Evolutionary conservation across 345 rosid genomes (phyloP).

Genomic region (Heritiera fomes): DNA sequence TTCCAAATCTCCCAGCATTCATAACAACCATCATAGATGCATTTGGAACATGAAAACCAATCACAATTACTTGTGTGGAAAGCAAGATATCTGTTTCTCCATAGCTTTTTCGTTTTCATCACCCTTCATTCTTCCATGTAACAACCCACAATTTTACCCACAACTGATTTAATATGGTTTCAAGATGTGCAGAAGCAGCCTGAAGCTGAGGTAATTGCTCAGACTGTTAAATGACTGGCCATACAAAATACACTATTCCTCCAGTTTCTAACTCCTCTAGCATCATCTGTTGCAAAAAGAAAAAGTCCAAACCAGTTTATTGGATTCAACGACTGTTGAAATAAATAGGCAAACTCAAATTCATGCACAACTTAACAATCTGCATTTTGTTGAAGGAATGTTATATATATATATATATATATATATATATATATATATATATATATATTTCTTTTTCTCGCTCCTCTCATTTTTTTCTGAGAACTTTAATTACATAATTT

Average conservation of each 20-base stretch:
- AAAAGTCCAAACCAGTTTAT: neutral
- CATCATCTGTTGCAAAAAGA: slow-evolving; percentile 64
- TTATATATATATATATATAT: too few species aligned
- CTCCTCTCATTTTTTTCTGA: neutral
- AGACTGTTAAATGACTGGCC: slow-evolving; percentile 64
- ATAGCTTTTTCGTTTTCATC: slow-evolving; percentile 80
- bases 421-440: too few species aligned
- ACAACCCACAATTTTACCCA: slow-evolving; percentile 73
- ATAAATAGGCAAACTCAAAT: neutral
- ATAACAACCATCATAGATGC: slow-evolving; percentile 98
- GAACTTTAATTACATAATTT: neutral
- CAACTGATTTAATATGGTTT: slow-evolving; percentile 55
- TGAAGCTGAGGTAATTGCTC: slow-evolving; percentile 89
- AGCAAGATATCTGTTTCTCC: slow-evolving; percentile 84
- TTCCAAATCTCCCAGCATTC: slow-evolving; percentile 97
- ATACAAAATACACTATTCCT: slow-evolving; percentile 51
- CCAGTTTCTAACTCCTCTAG: slow-evolving; percentile 66
- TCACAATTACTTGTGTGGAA: slow-evolving; percentile 89
- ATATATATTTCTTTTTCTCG: neutral
- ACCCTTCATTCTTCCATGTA: slow-evolving; percentile 91
- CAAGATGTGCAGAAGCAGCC: slow-evolving; percentile 83
- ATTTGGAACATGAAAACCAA: slow-evolving; percentile 95
- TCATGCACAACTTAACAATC: slow-evolving; percentile 8
- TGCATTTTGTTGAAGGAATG: neutral
- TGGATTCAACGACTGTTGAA: neutral